Percentiles rank a stretch among this genome's conserved stretches.
Conservation (phyloP, 2,329 filamentous ascomycete species). For the Chrysosphaeria jannelii region DNA sequence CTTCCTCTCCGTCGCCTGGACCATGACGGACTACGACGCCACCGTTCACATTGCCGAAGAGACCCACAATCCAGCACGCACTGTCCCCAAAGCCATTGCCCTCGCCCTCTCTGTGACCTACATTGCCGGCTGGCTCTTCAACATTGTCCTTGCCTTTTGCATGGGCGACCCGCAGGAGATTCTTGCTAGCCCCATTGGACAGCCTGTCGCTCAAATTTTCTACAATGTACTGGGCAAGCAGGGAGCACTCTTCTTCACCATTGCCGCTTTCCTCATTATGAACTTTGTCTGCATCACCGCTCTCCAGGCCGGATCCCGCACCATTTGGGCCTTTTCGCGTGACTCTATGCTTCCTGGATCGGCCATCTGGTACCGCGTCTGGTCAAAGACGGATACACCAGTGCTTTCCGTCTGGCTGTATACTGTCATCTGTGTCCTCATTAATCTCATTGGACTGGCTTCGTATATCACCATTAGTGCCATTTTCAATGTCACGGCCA, state of each 20-base stretch:
- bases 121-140: slow-evolving; percentile 22
- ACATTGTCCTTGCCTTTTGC: slow-evolving; percentile 24
- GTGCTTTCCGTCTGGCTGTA: slow-evolving; percentile 24
- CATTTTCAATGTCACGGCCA: slow-evolving; percentile 23
- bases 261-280: slow-evolving; percentile 24
- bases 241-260: slow-evolving; percentile 21
- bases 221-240: slow-evolving; percentile 23
- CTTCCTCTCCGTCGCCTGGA: slow-evolving; percentile 27
- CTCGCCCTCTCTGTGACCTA: slow-evolving; percentile 24
- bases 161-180: slow-evolving; percentile 20
- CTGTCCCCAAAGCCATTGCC: slow-evolving; percentile 19
- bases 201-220: slow-evolving; percentile 25
- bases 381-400: slow-evolving; percentile 17
- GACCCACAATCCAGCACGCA: slow-evolving; percentile 9
- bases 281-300: slow-evolving; percentile 27
- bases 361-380: slow-evolving; percentile 17
- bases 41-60: slow-evolving; percentile 18
- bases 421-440: slow-evolving; percentile 19
- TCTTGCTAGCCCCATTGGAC: slow-evolving; percentile 14
- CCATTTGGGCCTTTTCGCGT: slow-evolving; percentile 23
- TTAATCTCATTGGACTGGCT: slow-evolving; percentile 27
- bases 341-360: slow-evolving; percentile 18
- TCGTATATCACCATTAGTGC: slow-evolving; percentile 20
- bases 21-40: slow-evolving; percentile 19
- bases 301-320: slow-evolving; percentile 20